Evolutionary conservation across 169 alveolate species (phyloP).

Genomic region (Plasmodium knowlesi): DNA sequence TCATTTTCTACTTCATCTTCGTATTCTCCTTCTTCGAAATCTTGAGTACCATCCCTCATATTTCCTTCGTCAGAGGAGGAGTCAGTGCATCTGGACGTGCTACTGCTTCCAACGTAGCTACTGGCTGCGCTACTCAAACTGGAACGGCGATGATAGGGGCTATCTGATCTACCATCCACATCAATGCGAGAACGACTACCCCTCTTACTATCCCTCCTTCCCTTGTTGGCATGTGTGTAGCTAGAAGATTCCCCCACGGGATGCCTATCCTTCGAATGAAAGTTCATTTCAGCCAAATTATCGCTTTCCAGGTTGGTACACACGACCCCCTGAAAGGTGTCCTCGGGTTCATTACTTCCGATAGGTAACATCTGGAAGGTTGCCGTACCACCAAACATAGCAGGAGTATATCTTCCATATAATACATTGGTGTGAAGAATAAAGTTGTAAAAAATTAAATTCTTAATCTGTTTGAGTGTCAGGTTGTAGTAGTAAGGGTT

Average conservation of each 20-base stretch:
- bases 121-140: neutral
- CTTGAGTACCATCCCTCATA: neutral
- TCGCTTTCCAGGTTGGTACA: neutral
- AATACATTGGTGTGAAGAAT: neutral
- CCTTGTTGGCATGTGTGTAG: neutral
- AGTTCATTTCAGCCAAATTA: neutral
- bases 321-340: neutral
- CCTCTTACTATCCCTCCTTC: neutral
- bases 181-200: neutral
- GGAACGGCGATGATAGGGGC: neutral
- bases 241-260: neutral
- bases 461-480: slow-evolving; percentile 29
- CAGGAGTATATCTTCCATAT: neutral
- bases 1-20: neutral
- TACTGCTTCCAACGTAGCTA: neutral
- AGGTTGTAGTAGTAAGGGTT: slow-evolving; percentile 53
- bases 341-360: neutral
- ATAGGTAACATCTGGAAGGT: neutral
- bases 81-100: neutral
- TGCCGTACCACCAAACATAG: too few species aligned
- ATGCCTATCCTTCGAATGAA: neutral
- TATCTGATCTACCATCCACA: too few species aligned
- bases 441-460: slow-evolving; percentile 29
- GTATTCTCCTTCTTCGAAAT: neutral
- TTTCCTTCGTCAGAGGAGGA: neutral